Conservation (phyloP, 176 grass and related monocot species). For the Elymus sibiricus region DNA sequence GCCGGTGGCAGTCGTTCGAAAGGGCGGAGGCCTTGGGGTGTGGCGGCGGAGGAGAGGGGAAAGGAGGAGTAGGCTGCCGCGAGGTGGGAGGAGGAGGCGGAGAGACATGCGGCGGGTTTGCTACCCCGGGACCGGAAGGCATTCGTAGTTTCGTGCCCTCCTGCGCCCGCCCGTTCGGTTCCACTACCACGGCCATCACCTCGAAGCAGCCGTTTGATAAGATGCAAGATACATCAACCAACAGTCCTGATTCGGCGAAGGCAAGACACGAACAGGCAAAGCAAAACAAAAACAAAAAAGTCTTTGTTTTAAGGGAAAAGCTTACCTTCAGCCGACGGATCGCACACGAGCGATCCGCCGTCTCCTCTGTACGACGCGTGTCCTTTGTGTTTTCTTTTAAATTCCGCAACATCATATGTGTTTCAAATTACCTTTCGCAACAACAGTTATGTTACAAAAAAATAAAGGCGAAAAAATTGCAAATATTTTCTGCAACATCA, state of each 20-base stretch:
- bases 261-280: too few relatives aligned
- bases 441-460: too few relatives aligned
- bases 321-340: too few relatives aligned
- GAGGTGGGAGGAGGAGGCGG: conserved; percentile 22
- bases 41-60: conserved; percentile 7
- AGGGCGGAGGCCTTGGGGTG: not conserved
- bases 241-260: not conserved
- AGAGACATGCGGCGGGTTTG: conserved; percentile 28
- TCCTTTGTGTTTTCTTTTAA: too few relatives aligned
- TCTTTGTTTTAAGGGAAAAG: too few relatives aligned
- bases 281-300: too few relatives aligned
- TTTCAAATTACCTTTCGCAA: too few relatives aligned
- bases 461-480: too few relatives aligned
- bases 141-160: not conserved
- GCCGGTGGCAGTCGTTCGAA: not conserved
- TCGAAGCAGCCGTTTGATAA: not conserved
- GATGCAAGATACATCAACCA: not conserved
- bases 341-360: too few relatives aligned
- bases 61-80: conserved; percentile 11
- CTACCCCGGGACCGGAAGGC: not conserved
- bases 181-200: not conserved
- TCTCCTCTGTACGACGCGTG: too few relatives aligned
- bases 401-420: too few relatives aligned
- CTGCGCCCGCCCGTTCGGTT: not conserved
- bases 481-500: too few relatives aligned